Evolutionary conservation across 177 flowering plant species (phyloP), one percentile per base, ranked within the genome.

Genomic region (Vitis hybrid): DNA sequence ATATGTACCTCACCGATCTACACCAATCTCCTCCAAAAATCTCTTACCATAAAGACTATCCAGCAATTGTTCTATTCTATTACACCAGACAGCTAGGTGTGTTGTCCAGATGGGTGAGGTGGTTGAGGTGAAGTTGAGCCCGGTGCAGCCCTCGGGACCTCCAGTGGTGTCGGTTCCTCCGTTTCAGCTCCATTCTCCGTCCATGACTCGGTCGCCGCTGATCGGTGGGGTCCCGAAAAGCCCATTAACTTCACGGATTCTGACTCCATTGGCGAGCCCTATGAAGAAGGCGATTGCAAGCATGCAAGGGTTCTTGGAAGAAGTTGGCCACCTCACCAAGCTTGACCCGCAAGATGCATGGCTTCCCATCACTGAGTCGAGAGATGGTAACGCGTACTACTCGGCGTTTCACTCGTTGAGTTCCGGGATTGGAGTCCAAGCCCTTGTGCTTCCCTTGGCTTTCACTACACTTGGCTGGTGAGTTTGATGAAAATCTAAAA

Each of bases 351-450:
- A 82, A 4, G 88, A 85, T 2, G 79, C 73, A 13, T 87, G 90
- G 90, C 85, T 86, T 13, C 90, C 90, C 24, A 83, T 86, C 21
- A 86, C 88, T 1, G 85, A 80, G 60, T 86, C 90, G 1, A 74
- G 88, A 67, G 74, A 80, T 11, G 90, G 90, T 1, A 86, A 83
- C 65, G 76, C 83, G 1, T 86, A 67, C 64, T 84, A 84, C 70
- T 71, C 90, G 0, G 84, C 88, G 0, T 87, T 84, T 59, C 90
- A 87, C 73, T 70, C 83, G 0, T 73, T 87, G 13, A 68, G 77
- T 67, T 84, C 90, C 0, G 90, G 88, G 3, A 83, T 87, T 32
- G 90, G 90, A 11, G 54, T 77, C 73, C 90, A 85, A 70, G 87
- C 87, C 17, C 84, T 87, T 15, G 50, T 85, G 24, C 87, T 87